Evolutionary conservation across 306 rosid genomes (phyloP).

Genomic region (Acmispon strigosus): DNA sequence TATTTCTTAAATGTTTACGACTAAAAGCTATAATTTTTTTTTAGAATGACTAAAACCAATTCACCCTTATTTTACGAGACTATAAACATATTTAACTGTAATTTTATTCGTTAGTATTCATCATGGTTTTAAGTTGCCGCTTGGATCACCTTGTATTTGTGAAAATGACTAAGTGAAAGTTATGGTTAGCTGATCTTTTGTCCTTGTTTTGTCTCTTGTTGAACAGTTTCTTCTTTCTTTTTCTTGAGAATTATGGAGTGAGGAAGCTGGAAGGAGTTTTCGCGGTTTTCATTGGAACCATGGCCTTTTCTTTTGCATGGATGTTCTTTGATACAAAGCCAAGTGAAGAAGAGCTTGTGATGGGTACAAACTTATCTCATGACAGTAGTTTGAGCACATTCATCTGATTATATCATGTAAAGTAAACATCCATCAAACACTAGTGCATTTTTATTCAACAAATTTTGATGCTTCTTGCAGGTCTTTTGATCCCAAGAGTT

Average conservation of each 20-base stretch:
- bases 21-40: too few species aligned
- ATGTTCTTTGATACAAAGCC: slow-evolving; percentile 44
- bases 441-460: not conserved
- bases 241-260: slow-evolving; percentile 48
- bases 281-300: slow-evolving; percentile 39
- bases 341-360: slow-evolving; percentile 32
- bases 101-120: not conserved
- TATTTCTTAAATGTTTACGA: too few species aligned
- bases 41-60: too few species aligned
- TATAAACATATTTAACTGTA: too few species aligned
- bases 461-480: not conserved
- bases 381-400: not conserved
- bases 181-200: not conserved
- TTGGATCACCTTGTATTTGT: too few species aligned
- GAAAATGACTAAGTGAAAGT: not conserved
- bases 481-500: slow-evolving; percentile 37
- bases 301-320: slow-evolving; percentile 46
- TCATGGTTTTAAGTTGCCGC: too few species aligned
- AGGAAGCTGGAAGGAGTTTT: slow-evolving; percentile 49
- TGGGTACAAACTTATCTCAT: slow-evolving; percentile 28
- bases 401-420: not conserved
- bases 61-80: too few species aligned
- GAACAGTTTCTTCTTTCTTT: slow-evolving; percentile 41
- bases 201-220: not conserved
- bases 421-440: not conserved